phyloP scores from a whole-genome alignment of 2,329 filamentous ascomycete genomes.

The Fusarium sp. region DNA sequence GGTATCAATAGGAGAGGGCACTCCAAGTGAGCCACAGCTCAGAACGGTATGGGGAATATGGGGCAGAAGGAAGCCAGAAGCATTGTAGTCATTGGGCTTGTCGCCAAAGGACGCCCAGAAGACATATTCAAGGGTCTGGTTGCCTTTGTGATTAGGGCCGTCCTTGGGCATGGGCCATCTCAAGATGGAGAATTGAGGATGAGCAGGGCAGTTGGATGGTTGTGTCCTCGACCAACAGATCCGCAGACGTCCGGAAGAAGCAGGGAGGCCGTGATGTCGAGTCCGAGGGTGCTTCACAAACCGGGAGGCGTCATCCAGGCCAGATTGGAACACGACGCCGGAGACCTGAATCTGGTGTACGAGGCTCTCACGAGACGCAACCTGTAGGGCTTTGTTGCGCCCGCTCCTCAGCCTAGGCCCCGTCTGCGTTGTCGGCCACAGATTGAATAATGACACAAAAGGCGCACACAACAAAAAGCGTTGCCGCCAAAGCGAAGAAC shows the following conservation, averaged over 20 bases:
- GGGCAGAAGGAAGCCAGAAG: constrained; percentile 34
- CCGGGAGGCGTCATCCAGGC: background rate
- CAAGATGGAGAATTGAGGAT: background rate
- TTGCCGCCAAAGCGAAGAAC: constrained; percentile 1
- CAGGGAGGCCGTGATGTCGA: background rate
- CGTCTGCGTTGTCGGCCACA: constrained; percentile 18
- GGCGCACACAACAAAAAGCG: background rate
- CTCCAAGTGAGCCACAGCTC: constrained; percentile 17
- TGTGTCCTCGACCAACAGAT: background rate
- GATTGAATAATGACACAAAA: constrained; percentile 10
- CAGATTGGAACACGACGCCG: background rate
- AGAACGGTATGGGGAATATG: constrained; percentile 14
- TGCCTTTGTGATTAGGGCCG: constrained; percentile 25
- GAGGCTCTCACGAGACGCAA: constrained; percentile 11
- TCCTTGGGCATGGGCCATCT: constrained; percentile 13
- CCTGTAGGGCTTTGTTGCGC: background rate
- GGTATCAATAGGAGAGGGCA: constrained; percentile 27
- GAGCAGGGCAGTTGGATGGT: constrained; percentile 13
- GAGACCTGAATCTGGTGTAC: background rate
- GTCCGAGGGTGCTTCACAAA: background rate
- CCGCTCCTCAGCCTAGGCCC: background rate
- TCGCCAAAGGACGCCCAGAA: constrained; percentile 12
- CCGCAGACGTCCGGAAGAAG: background rate
- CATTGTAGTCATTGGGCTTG: constrained; percentile 22
- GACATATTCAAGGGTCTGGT: background rate